phyloP scores from a whole-genome alignment of 1,139 yeast species.

The Debaryomyces subglobosus region DNA sequence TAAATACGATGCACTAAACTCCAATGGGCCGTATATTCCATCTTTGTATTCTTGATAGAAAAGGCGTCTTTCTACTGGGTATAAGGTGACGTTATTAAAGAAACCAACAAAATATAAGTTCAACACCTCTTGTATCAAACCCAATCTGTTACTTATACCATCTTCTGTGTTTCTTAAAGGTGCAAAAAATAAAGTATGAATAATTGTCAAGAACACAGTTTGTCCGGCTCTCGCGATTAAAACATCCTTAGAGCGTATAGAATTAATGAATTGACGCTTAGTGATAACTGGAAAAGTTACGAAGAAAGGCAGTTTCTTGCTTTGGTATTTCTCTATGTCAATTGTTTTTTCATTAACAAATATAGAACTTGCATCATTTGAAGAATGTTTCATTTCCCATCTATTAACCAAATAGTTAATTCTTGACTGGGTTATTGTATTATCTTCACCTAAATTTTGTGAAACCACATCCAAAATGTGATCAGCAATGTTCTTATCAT shows the following conservation, averaged over 20 bases:
- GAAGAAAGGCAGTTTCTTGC: conserved; percentile 25
- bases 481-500: conserved; percentile 71
- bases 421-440: conserved; percentile 30
- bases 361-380: conserved; percentile 9
- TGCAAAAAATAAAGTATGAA: conserved; percentile 71
- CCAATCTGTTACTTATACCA: conserved; percentile 69
- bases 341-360: conserved; percentile 13
- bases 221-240: conserved; percentile 70
- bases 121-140: conserved; percentile 73
- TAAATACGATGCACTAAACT: conserved; percentile 68
- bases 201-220: conserved; percentile 62
- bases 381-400: conserved; percentile 32
- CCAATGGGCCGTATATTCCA: conserved; percentile 66
- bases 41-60: conserved; percentile 82
- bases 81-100: conserved; percentile 73
- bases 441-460: conserved; percentile 38
- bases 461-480: conserved; percentile 72
- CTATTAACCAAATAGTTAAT: conserved; percentile 36
- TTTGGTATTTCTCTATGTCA: conserved; percentile 24
- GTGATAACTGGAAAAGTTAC: conserved; percentile 34
- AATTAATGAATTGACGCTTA: conserved; percentile 44
- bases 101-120: conserved; percentile 80
- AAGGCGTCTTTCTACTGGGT: conserved; percentile 71
- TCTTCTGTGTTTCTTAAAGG: conserved; percentile 62
- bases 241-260: conserved; percentile 63